A percentile compares a stretch with the other conserved stretches of the same genome.
Conservation (phyloP, 345 rosid genomes). For the Luvunga scandens region DNA sequence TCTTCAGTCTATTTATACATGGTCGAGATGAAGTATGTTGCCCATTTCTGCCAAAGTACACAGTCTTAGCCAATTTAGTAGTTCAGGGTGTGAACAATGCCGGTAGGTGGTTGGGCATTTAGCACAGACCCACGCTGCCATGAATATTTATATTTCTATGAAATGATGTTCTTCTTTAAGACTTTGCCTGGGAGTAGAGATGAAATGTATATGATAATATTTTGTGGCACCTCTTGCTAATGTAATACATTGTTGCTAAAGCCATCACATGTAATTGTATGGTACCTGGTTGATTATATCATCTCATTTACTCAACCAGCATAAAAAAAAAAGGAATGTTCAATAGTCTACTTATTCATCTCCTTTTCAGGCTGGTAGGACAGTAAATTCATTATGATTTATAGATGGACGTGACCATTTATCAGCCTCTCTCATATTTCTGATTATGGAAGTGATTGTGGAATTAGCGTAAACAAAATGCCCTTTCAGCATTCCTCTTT, state of each 20-base stretch:
- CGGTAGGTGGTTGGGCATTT: not conserved
- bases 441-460: not conserved
- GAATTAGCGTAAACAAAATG: not conserved
- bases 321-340: not conserved
- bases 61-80: not conserved
- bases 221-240: not conserved
- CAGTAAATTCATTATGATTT: not conserved
- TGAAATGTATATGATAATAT: not conserved
- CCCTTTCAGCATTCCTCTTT: not conserved
- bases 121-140: not conserved
- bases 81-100: not conserved
- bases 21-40: not conserved
- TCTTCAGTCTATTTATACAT: not conserved
- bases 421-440: not conserved
- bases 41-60: not conserved
- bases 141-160: not conserved
- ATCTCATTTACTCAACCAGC: not conserved
- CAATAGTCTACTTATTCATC: not conserved
- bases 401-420: not conserved
- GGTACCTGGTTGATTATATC: not conserved
- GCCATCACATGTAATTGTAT: constrained; percentile 2
- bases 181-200: not conserved
- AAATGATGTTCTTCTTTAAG: not conserved
- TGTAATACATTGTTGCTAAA: not conserved
- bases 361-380: not conserved